These are phyloP conservation scores for Tetradesmus obliquus DNA, from an alignment of 139 green algal species.

Conservation along the genomic window DNA sequence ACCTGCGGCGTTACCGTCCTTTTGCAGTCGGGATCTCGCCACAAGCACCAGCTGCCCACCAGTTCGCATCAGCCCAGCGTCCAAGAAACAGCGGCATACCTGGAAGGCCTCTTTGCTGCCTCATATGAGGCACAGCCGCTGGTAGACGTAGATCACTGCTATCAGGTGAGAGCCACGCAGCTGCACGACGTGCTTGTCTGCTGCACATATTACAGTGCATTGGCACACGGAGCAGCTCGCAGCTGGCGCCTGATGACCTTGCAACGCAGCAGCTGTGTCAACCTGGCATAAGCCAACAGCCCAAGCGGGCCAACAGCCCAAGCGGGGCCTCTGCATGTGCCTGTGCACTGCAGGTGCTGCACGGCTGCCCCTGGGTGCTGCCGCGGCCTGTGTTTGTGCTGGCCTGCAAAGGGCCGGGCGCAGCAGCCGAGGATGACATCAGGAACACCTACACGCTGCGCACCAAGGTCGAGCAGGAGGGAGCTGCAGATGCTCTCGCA, in stretches of 20 bases:
- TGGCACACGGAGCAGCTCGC: background rate
- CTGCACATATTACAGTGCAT: background rate
- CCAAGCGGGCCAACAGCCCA: background rate
- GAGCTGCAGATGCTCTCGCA: constrained; percentile 62
- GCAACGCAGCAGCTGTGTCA: background rate
- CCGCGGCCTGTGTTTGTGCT: constrained; percentile 78
- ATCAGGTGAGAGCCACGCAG: constrained; percentile 5
- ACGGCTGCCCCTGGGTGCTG: constrained; percentile 74
- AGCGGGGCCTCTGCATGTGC: background rate
- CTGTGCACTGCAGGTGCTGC: constrained; percentile 60
- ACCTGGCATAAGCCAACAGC: background rate
- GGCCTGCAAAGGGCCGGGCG: constrained; percentile 31
- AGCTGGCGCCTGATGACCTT: background rate
- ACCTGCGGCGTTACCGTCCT: too few relatives aligned
- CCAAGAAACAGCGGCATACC: constrained; percentile 30
- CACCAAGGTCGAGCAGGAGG: constrained; percentile 58
- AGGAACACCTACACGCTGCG: constrained; percentile 66
- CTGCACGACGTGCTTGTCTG: background rate
- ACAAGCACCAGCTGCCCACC: background rate
- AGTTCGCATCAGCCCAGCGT: background rate
- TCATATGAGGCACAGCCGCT: constrained; percentile 36
- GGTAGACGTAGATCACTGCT: constrained; percentile 40
- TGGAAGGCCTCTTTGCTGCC: constrained; percentile 37
- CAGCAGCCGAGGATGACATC: constrained; percentile 8
- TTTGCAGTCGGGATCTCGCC: background rate